Base-by-base conservation (phyloP, 306 rosid genomes). In the apple (Malus domestica) region DNA sequence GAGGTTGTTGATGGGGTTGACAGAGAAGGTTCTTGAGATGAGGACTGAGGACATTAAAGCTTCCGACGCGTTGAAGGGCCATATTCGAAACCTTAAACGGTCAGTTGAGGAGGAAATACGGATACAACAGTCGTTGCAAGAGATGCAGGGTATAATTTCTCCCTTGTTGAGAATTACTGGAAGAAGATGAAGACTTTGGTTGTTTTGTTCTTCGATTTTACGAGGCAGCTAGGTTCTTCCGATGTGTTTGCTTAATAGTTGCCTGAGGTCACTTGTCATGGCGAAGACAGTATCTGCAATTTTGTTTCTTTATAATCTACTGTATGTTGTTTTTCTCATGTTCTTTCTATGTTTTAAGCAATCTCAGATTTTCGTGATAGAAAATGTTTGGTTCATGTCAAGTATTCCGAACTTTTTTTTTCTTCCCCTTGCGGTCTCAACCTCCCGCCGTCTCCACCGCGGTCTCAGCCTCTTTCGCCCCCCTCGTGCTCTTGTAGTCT, bases 71-170 rank as follows among this genome's bases (percentile, higher is more conserved):
- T 76, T 95, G 81, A 82, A 58, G 86, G 55, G 20, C 72, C 87
- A 82, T 49, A 61, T 87, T 14, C 83, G 90, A 80, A 90, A 92
- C 84, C 89, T 95, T 68, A 92, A 87, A 87, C 78, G 96, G n/a
- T 81, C 90, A 11, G 79, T 92, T 18, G 91, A 84, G 2, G 97
- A 91, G 78, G 97, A 95, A 89, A 87, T 90, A 15, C 83, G 84
- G 67, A 78, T 89, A 82, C 99, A 92, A 69, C 87, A 79, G 25
- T 79, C 89, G 5, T 80, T 95, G 89, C 92, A 80, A 60, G 93
- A 92, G 88, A 89, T 95, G 68, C 96, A 88, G 76, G 97, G 99
- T 77, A 85, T 92, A 58, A 86, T 95, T 33, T 89, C 97, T 68
- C 99, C 97, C 59, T 70, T 95, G 76, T 63, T 95, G 76, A 90